Evolutionary conservation across 495 filamentous ascomycete genomes (phyloP).

Genomic region (Pyrenula massariospora): DNA sequence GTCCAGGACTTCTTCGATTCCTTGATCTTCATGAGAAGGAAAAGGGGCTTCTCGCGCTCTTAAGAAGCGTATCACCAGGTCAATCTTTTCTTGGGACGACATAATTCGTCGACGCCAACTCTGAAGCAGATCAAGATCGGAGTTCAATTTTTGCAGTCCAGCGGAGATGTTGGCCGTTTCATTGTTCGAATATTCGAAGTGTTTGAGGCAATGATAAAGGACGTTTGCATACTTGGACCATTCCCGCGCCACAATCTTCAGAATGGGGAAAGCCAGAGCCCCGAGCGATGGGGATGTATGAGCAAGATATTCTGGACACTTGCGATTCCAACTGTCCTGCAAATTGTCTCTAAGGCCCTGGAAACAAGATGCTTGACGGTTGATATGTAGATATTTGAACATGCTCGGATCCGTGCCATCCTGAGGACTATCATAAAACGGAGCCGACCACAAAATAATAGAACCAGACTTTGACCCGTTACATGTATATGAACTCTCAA

Average conservation of each 20-base stretch:
- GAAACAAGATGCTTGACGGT: too few relatives aligned
- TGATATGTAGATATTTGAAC: too few relatives aligned
- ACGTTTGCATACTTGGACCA: not conserved
- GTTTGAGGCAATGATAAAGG: not conserved
- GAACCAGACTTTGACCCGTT: not conserved
- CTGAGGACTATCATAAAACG: too few relatives aligned
- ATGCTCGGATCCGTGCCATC: too few relatives aligned
- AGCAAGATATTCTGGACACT: too few relatives aligned
- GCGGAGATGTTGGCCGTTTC: not conserved
- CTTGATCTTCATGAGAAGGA: not conserved
- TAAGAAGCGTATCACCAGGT: not conserved
- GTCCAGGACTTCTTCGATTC: not conserved
- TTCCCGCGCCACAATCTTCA: not conserved
- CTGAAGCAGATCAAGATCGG: not conserved
- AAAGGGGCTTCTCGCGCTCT: not conserved
- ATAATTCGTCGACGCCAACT: not conserved
- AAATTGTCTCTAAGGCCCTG: not conserved
- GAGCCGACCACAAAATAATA: too few relatives aligned
- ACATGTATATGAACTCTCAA: not conserved
- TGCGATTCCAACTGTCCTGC: too few relatives aligned
- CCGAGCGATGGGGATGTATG: not conserved
- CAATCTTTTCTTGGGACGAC: not conserved
- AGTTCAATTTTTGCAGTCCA: not conserved
- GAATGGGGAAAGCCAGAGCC: not conserved
- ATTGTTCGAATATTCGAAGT: not conserved